Conservation (phyloP, 805 yeast species). For the Saturnispora hagleri region DNA sequence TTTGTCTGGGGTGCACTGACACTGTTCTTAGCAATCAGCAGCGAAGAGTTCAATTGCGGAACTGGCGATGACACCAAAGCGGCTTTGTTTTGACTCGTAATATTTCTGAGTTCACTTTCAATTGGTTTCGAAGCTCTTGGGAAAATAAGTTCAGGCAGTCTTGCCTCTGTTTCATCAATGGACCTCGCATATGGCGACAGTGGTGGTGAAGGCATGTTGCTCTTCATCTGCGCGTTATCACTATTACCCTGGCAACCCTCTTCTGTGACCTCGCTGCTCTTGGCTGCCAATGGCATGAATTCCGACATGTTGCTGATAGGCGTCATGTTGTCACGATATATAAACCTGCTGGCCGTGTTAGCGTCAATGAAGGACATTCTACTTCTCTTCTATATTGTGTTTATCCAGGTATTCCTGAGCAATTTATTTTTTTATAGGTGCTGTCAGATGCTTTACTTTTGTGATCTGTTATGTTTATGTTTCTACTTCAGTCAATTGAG, state of each 20-base stretch:
- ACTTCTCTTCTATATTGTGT: background rate
- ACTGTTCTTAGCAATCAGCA: constrained; percentile 3
- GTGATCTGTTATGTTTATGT: background rate
- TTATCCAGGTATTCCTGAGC: background rate
- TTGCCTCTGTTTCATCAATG: constrained; percentile 20
- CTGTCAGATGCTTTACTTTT: background rate
- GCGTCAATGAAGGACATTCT: background rate
- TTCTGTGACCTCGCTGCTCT: background rate
- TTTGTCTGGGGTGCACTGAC: background rate
- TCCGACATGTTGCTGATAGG: constrained; percentile 2
- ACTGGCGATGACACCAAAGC: constrained; percentile 1
- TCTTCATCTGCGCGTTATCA: background rate
- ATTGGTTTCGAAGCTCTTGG: constrained; percentile 19
- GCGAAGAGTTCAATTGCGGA: constrained; percentile 4
- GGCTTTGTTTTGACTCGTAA: background rate
- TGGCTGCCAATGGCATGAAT: background rate
- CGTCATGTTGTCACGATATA: background rate
- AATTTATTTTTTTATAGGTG: background rate
- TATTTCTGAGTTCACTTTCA: constrained; percentile 11
- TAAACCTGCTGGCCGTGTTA: background rate
- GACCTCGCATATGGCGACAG: constrained; percentile 29
- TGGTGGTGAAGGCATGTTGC: constrained; percentile 29
- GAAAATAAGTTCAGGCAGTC: constrained; percentile 22
- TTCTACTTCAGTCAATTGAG: background rate
- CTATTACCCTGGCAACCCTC: background rate